Conservation (phyloP, 73 alveolate genomes). For the Diophrys appendiculata region DNA sequence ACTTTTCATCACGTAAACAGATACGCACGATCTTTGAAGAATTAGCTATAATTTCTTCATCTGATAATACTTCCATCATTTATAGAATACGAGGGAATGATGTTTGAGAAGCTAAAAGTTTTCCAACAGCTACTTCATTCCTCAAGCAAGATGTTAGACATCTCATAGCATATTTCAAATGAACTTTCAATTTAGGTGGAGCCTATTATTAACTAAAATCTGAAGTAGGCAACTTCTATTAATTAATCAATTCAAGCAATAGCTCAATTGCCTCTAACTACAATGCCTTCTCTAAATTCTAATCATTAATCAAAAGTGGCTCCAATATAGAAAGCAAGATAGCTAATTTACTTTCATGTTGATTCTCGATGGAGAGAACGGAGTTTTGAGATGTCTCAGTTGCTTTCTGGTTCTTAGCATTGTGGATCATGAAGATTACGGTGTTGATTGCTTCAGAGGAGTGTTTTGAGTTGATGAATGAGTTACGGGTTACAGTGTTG, state of each 20-base stretch:
- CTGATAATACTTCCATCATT: slow-evolving; percentile 30
- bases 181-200: neutral
- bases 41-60: slow-evolving; percentile 64
- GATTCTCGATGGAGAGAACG: neutral
- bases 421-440: slow-evolving; percentile 10
- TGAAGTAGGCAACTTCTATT: neutral
- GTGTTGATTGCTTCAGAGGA: slow-evolving; percentile 39
- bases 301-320: slow-evolving; percentile 55
- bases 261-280: slow-evolving; percentile 3
- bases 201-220: slow-evolving; percentile 4
- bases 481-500: slow-evolving; percentile 11
- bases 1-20: slow-evolving; percentile 3
- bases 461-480: slow-evolving; percentile 37
- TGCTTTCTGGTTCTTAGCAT: slow-evolving; percentile 5
- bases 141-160: slow-evolving; percentile 56
- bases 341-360: slow-evolving; percentile 16
- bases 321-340: slow-evolving; percentile 50
- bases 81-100: neutral
- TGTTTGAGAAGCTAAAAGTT: neutral
- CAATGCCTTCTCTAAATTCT: slow-evolving; percentile 40
- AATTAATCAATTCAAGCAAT: neutral
- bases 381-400: neutral
- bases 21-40: slow-evolving; percentile 30
- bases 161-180: slow-evolving; percentile 55
- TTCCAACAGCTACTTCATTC: neutral